Conservation (phyloP, 129 eudicot genomes). For the Smallanthus sonchifolius region DNA sequence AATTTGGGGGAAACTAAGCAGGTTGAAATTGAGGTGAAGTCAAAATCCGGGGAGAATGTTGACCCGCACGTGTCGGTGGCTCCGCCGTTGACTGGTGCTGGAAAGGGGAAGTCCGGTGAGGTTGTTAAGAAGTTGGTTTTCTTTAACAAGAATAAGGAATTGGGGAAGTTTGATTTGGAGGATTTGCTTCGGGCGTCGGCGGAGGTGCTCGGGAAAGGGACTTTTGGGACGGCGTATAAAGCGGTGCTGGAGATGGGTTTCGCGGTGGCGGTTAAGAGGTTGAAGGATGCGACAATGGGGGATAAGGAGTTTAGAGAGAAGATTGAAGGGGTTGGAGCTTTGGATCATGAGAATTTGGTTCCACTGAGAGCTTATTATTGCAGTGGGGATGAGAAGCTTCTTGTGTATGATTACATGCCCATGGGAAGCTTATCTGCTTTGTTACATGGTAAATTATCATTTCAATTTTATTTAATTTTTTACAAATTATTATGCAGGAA, state of each 20-base stretch:
- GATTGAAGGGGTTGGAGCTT: conserved; percentile 66
- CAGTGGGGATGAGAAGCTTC: conserved; percentile 69
- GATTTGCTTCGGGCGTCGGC: conserved; percentile 86
- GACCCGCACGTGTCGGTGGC: conserved; percentile 19
- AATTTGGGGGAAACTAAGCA: conserved; percentile 26
- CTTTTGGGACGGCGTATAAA: conserved; percentile 87
- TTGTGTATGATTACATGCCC: conserved; percentile 91
- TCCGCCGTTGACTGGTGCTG: conserved; percentile 26
- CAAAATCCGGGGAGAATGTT: conserved; percentile 18
- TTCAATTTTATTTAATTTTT: background rate
- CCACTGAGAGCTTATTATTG: conserved; percentile 77
- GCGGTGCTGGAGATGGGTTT: conserved; percentile 68
- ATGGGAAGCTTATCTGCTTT: conserved; percentile 97
- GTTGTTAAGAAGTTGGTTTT: conserved; percentile 53
- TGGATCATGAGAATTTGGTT: conserved; percentile 77
- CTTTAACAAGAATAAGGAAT: conserved; percentile 41
- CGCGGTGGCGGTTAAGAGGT: conserved; percentile 83
- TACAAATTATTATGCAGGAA: background rate
- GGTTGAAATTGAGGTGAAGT: conserved; percentile 32
- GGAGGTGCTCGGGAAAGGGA: conserved; percentile 90
- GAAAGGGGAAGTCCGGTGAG: conserved; percentile 31
- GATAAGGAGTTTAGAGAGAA: conserved; percentile 73
- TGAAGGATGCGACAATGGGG: conserved; percentile 63
- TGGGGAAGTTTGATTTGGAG: conserved; percentile 63
- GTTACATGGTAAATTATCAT: conserved; percentile 61